Evolutionary conservation across 176 grass and related monocot species (phyloP), one percentile per base, ranked within the genome.

Genomic region (Hsuehochloa calcarea): DNA sequence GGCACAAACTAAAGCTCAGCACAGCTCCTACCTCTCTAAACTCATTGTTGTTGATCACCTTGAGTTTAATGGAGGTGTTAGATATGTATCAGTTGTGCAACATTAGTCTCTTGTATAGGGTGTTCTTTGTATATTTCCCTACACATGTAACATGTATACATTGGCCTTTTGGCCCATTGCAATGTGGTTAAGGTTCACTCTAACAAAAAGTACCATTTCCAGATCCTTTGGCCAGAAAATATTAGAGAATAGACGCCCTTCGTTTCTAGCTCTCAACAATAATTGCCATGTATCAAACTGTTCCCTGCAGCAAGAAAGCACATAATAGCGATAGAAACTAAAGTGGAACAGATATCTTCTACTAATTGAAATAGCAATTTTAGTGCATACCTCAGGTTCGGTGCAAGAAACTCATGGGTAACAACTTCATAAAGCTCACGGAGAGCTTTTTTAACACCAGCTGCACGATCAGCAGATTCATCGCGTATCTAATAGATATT

Each of bases 231-330:
- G 96, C 96, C 96, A 98, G 29, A 83, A 76, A 81, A 98, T 93
- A 20, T 82, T 93, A 51, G 90, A 90, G 81, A 98, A 98, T 72
- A 98, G 56, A 27, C 85, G 91, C 10, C 96, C 89, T 81, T 92
- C 89, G 66, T 92, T 92, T 87, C 87, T 87, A 29, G 93, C 96
- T 89, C 85, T 93, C 68, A 89, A 68, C 73, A 98, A 84, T 44
- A 93, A 80, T 78, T 95, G 88, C 95, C 95, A 98, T 41, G 91
- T 89, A 77, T 95, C 96, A 56, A 90, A 95, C 49, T 98, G 75
- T 74, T 98, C 96, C 72, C 96, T 98, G 83, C 25, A 81, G 75
- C 84, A 80, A 84, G 75, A 78, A 70, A 86, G 54, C 26, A 44
- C 5, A 72, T 77, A 83, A 65, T 56, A 69, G 26, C 15, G 75